A percentile compares a stretch with the other conserved stretches of the same genome.
These are phyloP conservation scores for Solanum sitiens DNA, from an alignment of 257 asterid genomes.

Conservation along the genomic window DNA sequence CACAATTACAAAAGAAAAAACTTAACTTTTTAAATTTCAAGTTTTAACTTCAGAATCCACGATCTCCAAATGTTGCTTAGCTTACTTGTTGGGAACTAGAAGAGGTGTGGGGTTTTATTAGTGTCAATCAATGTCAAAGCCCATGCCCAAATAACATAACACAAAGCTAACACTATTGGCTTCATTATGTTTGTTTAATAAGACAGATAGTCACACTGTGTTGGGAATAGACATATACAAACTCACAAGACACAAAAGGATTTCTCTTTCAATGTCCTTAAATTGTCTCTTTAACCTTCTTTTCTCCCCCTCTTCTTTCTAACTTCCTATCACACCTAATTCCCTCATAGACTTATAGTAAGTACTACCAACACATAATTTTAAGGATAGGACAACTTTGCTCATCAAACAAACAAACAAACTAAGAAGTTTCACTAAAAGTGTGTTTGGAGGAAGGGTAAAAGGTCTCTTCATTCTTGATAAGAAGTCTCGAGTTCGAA, in stretches of 20 bases:
- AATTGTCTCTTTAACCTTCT: slow-evolving; percentile 7
- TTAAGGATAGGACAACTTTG: background rate
- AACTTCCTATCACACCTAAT: background rate
- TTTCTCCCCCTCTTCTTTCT: background rate
- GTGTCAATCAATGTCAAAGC: background rate
- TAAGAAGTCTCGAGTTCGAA: background rate
- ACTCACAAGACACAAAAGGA: slow-evolving; percentile 11
- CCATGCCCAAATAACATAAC: background rate
- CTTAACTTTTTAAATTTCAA: background rate
- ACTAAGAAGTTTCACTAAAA: background rate
- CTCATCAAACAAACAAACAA: background rate
- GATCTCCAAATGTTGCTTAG: background rate
- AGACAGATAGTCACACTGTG: slow-evolving; percentile 3
- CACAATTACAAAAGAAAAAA: too few species aligned
- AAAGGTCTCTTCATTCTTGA: background rate
- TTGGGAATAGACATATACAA: slow-evolving; percentile 5
- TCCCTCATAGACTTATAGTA: background rate
- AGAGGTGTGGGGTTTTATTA: background rate
- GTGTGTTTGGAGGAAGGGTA: background rate
- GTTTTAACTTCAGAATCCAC: background rate
- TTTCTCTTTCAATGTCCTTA: slow-evolving; percentile 3
- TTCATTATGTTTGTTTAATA: slow-evolving; percentile 9
- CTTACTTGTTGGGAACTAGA: background rate
- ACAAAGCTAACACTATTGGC: slow-evolving; percentile 12
- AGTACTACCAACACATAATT: background rate